Evolutionary conservation across 331 rosid genomes (phyloP).

Genomic region (Pyrus hybrid): DNA sequence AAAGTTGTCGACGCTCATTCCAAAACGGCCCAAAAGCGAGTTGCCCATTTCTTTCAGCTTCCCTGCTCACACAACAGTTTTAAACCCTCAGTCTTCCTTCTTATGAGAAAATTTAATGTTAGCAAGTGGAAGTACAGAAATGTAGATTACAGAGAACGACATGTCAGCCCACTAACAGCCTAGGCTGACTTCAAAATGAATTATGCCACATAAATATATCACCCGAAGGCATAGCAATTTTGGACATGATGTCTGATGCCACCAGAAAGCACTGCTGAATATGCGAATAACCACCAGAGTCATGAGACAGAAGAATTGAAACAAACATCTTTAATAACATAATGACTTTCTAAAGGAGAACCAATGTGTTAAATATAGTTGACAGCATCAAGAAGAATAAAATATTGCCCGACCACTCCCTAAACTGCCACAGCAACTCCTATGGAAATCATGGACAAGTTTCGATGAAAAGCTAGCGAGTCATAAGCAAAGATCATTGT

Average conservation of each 20-base stretch:
- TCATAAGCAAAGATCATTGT: not conserved
- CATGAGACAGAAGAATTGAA: not conserved
- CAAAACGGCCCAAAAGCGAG: conserved; percentile 83
- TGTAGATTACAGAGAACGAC: not conserved
- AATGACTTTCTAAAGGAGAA: not conserved
- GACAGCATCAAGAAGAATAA: not conserved
- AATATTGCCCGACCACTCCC: not conserved
- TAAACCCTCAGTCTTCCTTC: not conserved
- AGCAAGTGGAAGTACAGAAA: not conserved
- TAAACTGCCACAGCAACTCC: not conserved
- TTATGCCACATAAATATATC: not conserved
- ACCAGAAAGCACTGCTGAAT: not conserved
- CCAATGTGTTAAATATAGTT: not conserved
- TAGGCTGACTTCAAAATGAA: not conserved
- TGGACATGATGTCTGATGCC: not conserved
- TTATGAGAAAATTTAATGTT: not conserved
- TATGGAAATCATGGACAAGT: not conserved
- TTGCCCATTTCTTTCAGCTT: conserved; percentile 94
- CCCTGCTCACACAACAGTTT: conserved; percentile 30
- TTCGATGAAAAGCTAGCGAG: not conserved
- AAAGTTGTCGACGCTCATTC: conserved; percentile 85
- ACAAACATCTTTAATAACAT: not conserved
- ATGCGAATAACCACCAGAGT: not conserved
- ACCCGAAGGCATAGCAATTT: not conserved
- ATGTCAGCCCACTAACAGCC: not conserved